Base-by-base conservation (phyloP, 345 rosid genomes). In the Toxicodendron radicans region DNA sequence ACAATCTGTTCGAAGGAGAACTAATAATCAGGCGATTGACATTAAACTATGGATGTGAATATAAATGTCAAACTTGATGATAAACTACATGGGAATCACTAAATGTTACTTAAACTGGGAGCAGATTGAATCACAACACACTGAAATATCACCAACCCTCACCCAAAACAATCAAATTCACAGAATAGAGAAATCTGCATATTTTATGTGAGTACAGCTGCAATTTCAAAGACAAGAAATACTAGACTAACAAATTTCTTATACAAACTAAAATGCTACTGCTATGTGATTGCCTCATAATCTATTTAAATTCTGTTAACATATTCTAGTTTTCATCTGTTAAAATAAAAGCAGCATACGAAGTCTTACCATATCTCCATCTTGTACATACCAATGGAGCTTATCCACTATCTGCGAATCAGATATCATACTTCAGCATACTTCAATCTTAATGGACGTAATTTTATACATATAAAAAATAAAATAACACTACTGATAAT, bases 291-390 rank as follows among this genome's bases (percentile, higher is more conserved):
- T 38, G 9, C 8, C 43, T 38, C 43, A 38, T 7, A 38, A 6
- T 35, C 4, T 35, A 38, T 38, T 5, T 1, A 5, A 38, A 38
- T 38, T 38, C 43, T 38, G 43, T 38, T 1, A 38, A 38, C 9
- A 7, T 38, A 7, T 38, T 38, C 43, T 38, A 7, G 43, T 7
- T 38, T 38, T 38, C 43, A 38, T 38, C 43, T 38, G 43, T 38
- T 35, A 35, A 38, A 7, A 1, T 6, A 7, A 5, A 38, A 38
- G 43, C 5, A 41, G 43, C 17, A 74, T 69, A 60, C n/a, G 46
- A 73, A 76, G 45, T 75, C 89, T 88, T 75, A 95, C 99, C 87
- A 80, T 95, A 83, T 95, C 98, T 78, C 93, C 96, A 84, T 88
- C 86, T 74, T 79, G 78, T 27, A 88, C 92, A 77, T 95, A 95